These are phyloP conservation scores for Plasmopara halstedii DNA, from an alignment of 352 stramenopile genomes.

Conservation along the genomic window DNA sequence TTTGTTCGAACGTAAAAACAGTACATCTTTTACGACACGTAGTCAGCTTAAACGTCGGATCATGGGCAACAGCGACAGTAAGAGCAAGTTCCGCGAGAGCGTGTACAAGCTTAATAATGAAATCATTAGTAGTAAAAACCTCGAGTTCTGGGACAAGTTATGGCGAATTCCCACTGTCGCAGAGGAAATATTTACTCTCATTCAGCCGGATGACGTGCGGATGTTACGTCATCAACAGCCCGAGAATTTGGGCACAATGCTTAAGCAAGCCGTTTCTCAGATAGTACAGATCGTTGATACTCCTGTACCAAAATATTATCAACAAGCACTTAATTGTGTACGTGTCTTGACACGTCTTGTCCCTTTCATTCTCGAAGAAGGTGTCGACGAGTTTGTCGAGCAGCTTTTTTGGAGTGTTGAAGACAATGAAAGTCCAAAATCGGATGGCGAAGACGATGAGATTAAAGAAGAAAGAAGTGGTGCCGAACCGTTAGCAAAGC, in stretches of 20 bases:
- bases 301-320: conserved; percentile 83
- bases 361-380: conserved; percentile 80
- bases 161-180: conserved; percentile 84
- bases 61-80: conserved; percentile 87
- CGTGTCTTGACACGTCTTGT: conserved; percentile 76
- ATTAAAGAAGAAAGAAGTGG: conserved; percentile 17
- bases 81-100: conserved; percentile 88
- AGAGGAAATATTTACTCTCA: conserved; percentile 87
- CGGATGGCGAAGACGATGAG: conserved; percentile 43
- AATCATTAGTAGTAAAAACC: conserved; percentile 74
- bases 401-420: conserved; percentile 66
- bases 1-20: background rate
- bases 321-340: conserved; percentile 80
- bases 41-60: background rate
- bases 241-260: conserved; percentile 75
- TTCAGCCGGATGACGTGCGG: conserved; percentile 83
- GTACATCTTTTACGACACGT: background rate
- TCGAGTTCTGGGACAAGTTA: conserved; percentile 88
- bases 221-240: conserved; percentile 83
- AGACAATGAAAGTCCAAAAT: conserved; percentile 10
- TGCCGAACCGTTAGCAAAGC: conserved; percentile 46
- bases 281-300: conserved; percentile 84
- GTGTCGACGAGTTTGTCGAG: conserved; percentile 72
- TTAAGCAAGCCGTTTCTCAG: conserved; percentile 71
- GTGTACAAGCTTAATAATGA: conserved; percentile 90